A percentile compares a stretch with the other conserved stretches of the same genome.
Evolutionary conservation across 106 monocot species (phyloP).

Genomic region (Phalaenopsis aphrodite): DNA sequence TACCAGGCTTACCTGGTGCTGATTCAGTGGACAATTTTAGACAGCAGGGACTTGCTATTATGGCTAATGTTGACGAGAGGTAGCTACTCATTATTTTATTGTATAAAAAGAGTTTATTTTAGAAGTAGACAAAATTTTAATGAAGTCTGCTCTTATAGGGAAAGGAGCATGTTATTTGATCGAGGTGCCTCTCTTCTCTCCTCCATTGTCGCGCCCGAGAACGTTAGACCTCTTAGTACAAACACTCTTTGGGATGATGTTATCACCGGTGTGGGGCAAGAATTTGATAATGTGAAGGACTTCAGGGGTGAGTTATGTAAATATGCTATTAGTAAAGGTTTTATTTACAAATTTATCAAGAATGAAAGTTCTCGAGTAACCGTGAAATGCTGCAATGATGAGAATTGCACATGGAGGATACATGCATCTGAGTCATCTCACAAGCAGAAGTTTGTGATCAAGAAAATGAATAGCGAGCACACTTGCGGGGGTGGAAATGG

Average conservation of each 20-base stretch:
- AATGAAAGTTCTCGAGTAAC: slow-evolving; percentile 82
- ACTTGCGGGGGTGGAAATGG: slow-evolving; percentile 73
- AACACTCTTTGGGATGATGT: slow-evolving; percentile 28
- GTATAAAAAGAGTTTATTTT: background rate
- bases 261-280: slow-evolving; percentile 78
- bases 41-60: slow-evolving; percentile 18
- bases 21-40: slow-evolving; percentile 8
- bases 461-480: slow-evolving; percentile 62
- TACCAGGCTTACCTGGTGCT: slow-evolving; percentile 9
- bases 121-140: background rate
- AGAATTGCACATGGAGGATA: slow-evolving; percentile 71
- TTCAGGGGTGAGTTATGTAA: slow-evolving; percentile 69
- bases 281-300: slow-evolving; percentile 88
- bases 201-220: slow-evolving; percentile 17
- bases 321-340: slow-evolving; percentile 73
- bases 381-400: slow-evolving; percentile 48
- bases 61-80: slow-evolving; percentile 23
- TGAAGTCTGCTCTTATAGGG: slow-evolving; percentile 23
- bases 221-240: slow-evolving; percentile 13
- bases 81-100: slow-evolving; percentile 1
- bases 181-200: slow-evolving; percentile 11
- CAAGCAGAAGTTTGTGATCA: slow-evolving; percentile 79
- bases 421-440: slow-evolving; percentile 77
- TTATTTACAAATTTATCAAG: slow-evolving; percentile 79
- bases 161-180: slow-evolving; percentile 26